phyloP scores from a whole-genome alignment of 495 filamentous ascomycete genomes.

The Annulohypoxylon nitens region DNA sequence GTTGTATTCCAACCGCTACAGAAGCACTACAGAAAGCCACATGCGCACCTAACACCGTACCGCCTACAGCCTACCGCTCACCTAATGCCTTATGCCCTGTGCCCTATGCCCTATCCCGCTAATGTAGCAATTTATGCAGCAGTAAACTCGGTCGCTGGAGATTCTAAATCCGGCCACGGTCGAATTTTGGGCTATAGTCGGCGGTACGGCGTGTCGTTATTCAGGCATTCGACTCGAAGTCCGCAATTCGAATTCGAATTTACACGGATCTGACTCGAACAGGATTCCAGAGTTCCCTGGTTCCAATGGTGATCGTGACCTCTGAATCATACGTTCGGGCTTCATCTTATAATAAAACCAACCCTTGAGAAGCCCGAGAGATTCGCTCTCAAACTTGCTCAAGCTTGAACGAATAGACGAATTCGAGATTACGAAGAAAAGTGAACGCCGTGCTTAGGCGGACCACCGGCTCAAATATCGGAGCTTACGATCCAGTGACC shows the following conservation, averaged over 20 bases:
- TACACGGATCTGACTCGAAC: neutral
- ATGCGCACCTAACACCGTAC: neutral
- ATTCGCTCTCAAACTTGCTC: neutral
- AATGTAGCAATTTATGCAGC: neutral
- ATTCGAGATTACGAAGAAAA: neutral
- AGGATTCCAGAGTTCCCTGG: neutral
- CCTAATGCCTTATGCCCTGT: neutral
- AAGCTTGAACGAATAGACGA: neutral
- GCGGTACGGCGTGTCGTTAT: constrained; percentile 23
- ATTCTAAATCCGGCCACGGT: neutral
- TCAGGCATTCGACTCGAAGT: constrained; percentile 3
- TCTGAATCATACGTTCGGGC: constrained; percentile 11
- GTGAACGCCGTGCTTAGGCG: neutral
- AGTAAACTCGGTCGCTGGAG: constrained; percentile 1
- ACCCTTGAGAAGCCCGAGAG: neutral
- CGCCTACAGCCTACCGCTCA: neutral
- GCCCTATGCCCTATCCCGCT: neutral
- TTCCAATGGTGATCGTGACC: neutral
- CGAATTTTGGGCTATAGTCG: constrained; percentile 12
- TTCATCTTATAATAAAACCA: neutral
- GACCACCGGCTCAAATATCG: constrained; percentile 26
- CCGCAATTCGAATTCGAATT: neutral
- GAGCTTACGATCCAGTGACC: constrained; percentile 31
- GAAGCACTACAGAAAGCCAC: neutral
- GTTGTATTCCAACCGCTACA: constrained; percentile 6